Base-by-base conservation (phyloP, 2,329 filamentous ascomycete species). In the Mariannaea elegans region DNA sequence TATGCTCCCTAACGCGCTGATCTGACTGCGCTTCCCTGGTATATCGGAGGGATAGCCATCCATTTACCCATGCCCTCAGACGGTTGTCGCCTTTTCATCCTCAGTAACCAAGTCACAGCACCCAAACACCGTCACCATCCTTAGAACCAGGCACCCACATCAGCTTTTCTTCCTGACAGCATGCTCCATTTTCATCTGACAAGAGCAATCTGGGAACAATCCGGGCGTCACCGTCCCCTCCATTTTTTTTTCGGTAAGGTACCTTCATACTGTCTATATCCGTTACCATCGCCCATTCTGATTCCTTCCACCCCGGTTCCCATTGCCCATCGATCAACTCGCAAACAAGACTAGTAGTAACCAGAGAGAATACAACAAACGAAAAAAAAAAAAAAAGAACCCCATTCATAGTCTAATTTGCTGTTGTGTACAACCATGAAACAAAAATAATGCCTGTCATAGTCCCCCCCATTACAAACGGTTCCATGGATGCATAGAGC, bases 371-470 rank as follows among this genome's bases (percentile, higher is more conserved):
- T 8, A 54, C 21, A 54, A 46, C 32, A 36, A 36, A 13, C 12
- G 12, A 36, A 36, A 16, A 19, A 47, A 46, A 13, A 46, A 23
- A 16, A 27, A 66, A 68, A 65, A 64, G 55, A 70, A 67, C 63
- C 65, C 54, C 67, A 67, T n/a, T n/a, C 68, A 47, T 69, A 71
- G 67, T 74, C 72, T 75, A 75, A 67, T 71, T 66, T 72, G 63
- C 47, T 64, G 64, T 69, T 64, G 64, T 68, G 64, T 63, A 64
- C 58, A 45, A 51, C 67, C 64, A 50, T 54, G 50, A 62, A 53
- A 66, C 51, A 60, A 68, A 66, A 65, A 58, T 52, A 68, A 72
- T 71, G 59, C 67, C 61, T 63, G 57, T 72, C 64, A 59, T 72
- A 69, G 63, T 65, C 64, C 65, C 64, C 60, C 46, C 42, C 47